Percentiles rank a stretch among this genome's conserved stretches.
Conservation (phyloP, 768 basidiomycete genomes). For the Boletellus emodensis region DNA sequence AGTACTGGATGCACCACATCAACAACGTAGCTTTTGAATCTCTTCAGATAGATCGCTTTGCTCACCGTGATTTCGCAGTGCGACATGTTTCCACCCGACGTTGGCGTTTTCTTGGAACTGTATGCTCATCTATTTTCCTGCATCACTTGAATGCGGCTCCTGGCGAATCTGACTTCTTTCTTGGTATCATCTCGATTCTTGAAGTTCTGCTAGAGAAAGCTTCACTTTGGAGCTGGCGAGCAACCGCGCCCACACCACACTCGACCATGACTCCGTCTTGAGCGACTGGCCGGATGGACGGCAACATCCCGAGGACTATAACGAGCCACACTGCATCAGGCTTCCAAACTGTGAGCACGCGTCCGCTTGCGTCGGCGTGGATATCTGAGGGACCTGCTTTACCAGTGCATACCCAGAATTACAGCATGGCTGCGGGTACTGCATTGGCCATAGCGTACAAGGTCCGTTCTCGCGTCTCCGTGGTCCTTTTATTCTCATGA, state of each 20-base stretch:
- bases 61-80: conserved; percentile 5
- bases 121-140: conserved; percentile 1
- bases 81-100: not conserved
- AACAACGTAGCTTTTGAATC: not conserved
- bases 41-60: not conserved
- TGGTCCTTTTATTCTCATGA: not conserved
- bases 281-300: conserved; percentile 3
- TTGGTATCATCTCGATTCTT: too few species aligned
- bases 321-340: not conserved
- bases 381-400: not conserved
- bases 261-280: rapidly evolving
- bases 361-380: not conserved
- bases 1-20: conserved; percentile 6
- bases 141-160: not conserved
- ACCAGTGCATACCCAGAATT: conserved; percentile 15
- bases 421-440: conserved; percentile 7
- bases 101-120: conserved; percentile 3
- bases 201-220: not conserved
- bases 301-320: not conserved
- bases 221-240: conserved; percentile 4
- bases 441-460: conserved; percentile 9
- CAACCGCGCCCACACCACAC: conserved; percentile 2
- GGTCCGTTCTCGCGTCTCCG: conserved; percentile 3
- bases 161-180: too few species aligned
- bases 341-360: conserved; percentile 14